These are phyloP conservation scores for Cutaneotrichosporon spelunceum DNA, from an alignment of 1,284 basidiomycete species.

Conservation along the genomic window DNA sequence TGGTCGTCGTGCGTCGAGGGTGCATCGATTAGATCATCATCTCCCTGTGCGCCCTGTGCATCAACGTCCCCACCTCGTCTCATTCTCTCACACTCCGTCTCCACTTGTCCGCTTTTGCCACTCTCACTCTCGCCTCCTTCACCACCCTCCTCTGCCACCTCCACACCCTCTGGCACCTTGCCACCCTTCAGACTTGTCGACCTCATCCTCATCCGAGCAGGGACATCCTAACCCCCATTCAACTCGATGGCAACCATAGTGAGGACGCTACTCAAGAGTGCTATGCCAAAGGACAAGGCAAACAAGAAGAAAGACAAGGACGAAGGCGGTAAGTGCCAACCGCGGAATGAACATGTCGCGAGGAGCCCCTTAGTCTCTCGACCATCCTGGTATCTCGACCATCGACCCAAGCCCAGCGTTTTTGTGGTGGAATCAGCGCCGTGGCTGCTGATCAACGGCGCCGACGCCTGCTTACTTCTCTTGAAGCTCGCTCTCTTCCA, in stretches of 20 bases:
- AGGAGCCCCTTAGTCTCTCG: background rate
- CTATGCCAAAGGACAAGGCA: background rate
- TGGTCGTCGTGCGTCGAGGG: too few species aligned
- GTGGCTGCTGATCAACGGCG: background rate
- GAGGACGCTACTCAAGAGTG: slow-evolving; percentile 1
- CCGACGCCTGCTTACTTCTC: background rate
- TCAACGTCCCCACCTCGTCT: background rate
- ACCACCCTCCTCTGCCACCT: background rate
- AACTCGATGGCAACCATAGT: background rate
- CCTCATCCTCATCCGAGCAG: too few species aligned
- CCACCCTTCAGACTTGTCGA: too few species aligned
- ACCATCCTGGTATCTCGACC: too few species aligned
- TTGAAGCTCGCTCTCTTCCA: background rate
- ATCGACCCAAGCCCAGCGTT: too few species aligned
- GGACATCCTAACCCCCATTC: background rate
- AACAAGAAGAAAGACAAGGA: slow-evolving; percentile 6
- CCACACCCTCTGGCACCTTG: too few species aligned
- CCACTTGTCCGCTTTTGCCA: background rate
- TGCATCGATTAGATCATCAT: too few species aligned
- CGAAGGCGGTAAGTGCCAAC: background rate
- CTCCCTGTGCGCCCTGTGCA: too few species aligned
- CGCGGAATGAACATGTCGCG: background rate
- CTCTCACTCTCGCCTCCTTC: background rate
- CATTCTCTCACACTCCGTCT: background rate
- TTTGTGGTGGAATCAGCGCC: background rate